These are phyloP conservation scores for Spergularia azorica DNA, from an alignment of 179 eudicot genomes.

Conservation along the genomic window DNA sequence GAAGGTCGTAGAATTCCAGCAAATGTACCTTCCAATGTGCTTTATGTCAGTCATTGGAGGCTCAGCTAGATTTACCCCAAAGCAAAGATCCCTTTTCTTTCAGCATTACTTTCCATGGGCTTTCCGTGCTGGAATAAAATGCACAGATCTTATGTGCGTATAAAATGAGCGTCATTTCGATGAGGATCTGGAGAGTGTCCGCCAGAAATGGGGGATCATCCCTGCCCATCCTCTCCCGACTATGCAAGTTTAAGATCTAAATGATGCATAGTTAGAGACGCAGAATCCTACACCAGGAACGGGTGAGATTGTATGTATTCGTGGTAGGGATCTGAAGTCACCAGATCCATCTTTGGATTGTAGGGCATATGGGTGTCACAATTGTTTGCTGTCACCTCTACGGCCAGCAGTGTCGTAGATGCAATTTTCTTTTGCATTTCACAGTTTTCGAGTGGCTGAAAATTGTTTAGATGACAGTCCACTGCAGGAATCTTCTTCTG, in stretches of 20 bases:
- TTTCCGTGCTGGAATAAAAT: constrained; percentile 64
- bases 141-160: constrained; percentile 76
- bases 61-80: constrained; percentile 70
- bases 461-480: no score
- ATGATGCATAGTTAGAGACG: neutral
- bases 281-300: neutral
- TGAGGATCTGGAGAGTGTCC: constrained; percentile 81
- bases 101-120: constrained; percentile 96
- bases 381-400: neutral
- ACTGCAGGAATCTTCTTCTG: no score
- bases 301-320: neutral
- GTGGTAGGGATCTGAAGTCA: neutral
- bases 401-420: no score
- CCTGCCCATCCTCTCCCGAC: constrained; percentile 63
- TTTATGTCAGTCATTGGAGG: constrained; percentile 86
- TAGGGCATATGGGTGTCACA: no score
- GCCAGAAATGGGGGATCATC: constrained; percentile 75
- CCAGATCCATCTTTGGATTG: neutral
- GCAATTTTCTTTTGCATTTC: no score
- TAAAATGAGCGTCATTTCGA: constrained; percentile 82
- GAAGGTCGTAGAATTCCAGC: constrained; percentile 94
- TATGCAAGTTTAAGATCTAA: constrained; percentile 10
- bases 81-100: constrained; percentile 71
- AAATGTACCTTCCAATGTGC: constrained; percentile 97
- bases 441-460: no score